phyloP scores from a whole-genome alignment of 2,329 filamentous ascomycete genomes.

The Thelonectria olida region DNA sequence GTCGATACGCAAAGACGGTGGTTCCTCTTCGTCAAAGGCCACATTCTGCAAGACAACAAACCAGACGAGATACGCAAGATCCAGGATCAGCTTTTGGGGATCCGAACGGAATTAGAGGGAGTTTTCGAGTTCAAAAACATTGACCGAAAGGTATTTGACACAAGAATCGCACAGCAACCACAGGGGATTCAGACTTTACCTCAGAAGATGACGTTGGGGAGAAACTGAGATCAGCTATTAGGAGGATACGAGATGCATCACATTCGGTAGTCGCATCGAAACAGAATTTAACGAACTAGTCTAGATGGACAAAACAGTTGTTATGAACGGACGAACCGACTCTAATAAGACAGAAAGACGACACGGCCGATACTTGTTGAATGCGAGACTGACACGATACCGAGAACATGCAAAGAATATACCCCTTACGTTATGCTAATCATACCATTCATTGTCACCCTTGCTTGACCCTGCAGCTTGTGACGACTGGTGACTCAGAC shows the following conservation, averaged over 20 bases:
- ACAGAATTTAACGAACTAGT: neutral
- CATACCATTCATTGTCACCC: neutral
- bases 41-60: constrained; percentile 65
- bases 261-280: neutral
- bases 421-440: constrained; percentile 5
- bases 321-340: neutral
- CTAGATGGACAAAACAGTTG: neutral
- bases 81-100: constrained; percentile 58
- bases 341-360: neutral
- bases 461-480: neutral
- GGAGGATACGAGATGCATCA: neutral
- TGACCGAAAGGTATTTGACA: constrained; percentile 64
- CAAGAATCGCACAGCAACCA: constrained; percentile 53
- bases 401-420: constrained; percentile 6
- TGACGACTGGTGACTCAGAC: neutral
- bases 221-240: constrained; percentile 19
- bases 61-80: constrained; percentile 66
- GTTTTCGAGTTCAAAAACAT: constrained; percentile 62
- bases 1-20: constrained; percentile 61
- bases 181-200: constrained; percentile 51
- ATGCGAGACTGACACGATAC: neutral
- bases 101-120: constrained; percentile 58
- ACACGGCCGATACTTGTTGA: neutral
- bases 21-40: constrained; percentile 63
- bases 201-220: constrained; percentile 49